phyloP scores from a whole-genome alignment of 805 yeast species.

The Peterozyma xylosa region DNA sequence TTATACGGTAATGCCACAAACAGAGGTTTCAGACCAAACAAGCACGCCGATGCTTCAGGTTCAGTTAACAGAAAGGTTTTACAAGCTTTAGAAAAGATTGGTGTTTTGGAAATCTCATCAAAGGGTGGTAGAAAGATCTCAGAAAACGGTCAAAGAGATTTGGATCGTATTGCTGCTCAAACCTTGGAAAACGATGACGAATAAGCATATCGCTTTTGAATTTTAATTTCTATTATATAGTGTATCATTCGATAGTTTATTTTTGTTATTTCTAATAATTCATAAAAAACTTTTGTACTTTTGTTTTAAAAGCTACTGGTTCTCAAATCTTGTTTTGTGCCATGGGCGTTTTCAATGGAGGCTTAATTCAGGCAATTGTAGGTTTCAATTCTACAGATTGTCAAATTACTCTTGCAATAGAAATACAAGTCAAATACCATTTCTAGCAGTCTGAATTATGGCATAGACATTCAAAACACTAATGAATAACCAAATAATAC shows the following conservation, averaged over 20 bases:
- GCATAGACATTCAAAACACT: constrained; percentile 60
- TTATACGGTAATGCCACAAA: constrained; percentile 98
- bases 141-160: constrained; percentile 99
- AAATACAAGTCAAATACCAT: constrained; percentile 7
- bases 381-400: too few species aligned
- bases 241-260: background rate
- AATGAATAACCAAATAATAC: constrained; percentile 60
- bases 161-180: constrained; percentile 99
- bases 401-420: too few species aligned
- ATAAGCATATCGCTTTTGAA: constrained; percentile 17
- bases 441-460: constrained; percentile 31
- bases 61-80: constrained; percentile 97
- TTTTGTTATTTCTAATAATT: background rate
- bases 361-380: too few species aligned
- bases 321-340: too few species aligned
- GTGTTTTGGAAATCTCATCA: constrained; percentile 92
- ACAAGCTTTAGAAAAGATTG: constrained; percentile 97
- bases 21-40: constrained; percentile 99
- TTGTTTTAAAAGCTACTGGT: background rate
- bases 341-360: too few species aligned
- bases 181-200: constrained; percentile 88
- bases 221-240: background rate
- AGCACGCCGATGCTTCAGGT: constrained; percentile 98
- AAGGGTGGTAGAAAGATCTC: constrained; percentile 99
- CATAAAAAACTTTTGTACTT: background rate